Base-by-base conservation (phyloP, 139 green algal genomes). In the Yamagishiella unicocca region DNA sequence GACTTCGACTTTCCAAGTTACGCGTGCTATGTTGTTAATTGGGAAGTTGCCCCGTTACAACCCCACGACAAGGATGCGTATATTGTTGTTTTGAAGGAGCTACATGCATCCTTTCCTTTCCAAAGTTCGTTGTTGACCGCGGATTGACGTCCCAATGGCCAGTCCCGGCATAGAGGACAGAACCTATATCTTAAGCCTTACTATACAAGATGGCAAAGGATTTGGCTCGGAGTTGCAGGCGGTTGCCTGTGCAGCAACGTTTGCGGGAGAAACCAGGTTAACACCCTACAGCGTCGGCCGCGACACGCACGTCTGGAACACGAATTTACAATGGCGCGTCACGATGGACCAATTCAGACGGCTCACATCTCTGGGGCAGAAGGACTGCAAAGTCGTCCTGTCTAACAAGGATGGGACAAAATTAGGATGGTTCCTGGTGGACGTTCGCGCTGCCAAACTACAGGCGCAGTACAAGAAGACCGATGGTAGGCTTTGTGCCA, bases 401-500 rank as follows among this genome's bases (percentile, higher is more conserved):
- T 84, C 33, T 27, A 75, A 25, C 80, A 90, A 92, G 43, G 90
- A 91, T 43, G 88, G 83, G 21, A 88, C 78, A 24, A 75, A 83
- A 71, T 74, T 94, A 53, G 93, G 93, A 25, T 95, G 91, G 91
- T 80, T 90, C 50, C 74, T 95, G 38, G 66, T 95, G n/a, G 90
- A 93, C 87, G 43, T 94, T 24, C 86, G 91, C 4, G 87, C 88
- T 22, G 92, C 92, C 5, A 93, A 90, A 76, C 87, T 95, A 62
- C 89, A 93, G 33, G 58, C 66, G 2, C 84, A 91, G 46, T 91
- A 92, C 89, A 88, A 78, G n/a, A 90, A 91, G 40, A 81, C 87
- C 45, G 78, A 90, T 73, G 92, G 88, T 93, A 37, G 5, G 89
- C n/a, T n/a, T n/a, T n/a, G n/a, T n/a, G n/a, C n/a, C n/a, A n/a